Base-by-base conservation (phyloP, 306 rosid species). In the Phaseolus lunatus region DNA sequence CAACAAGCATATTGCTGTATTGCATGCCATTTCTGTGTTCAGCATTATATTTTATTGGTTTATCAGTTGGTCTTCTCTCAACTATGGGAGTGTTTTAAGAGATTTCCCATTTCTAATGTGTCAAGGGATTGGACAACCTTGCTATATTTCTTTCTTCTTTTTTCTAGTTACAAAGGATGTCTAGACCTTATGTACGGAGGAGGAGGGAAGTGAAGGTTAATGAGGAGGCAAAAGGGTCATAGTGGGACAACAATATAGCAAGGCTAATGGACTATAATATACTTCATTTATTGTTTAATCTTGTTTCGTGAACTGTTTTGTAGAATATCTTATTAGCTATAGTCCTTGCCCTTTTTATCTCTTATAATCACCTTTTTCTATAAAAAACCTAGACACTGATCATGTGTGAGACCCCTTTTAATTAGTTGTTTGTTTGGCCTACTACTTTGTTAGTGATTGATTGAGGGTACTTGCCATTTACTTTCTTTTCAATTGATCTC, bases 401-500 rank as follows among this genome's bases (percentile, higher is more conserved):
- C 48, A 23, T 9, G 0, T 65, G 31, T 10, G 44, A 58, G 9
- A 8, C 35, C 31, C 15, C 9, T 64, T 75, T 52, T 52, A 48
- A 59, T 54, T 73, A 31, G 22, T 11, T 62, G n/a, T 61, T 63
- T 78, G 66, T 26, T 6, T 53, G 47, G 62, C 49, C 45, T n/a
- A 63, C 22, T 49, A 18, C 45, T 50, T 56, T 79, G 19, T 70
- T 35, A 70, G 39, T 61, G 58, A 58, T 22, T 79, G 57, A 59
- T 67, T 22, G 7, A 69, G 47, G 49, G 26, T 49, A 57, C 67
- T 73, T 31, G 75, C 56, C 56, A n/a, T 81, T 78, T 65, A 76
- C 61, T 70, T 65, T 14, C 37, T 23, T 79, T 68, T 72, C 10
- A 26, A 53, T 83, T 44, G 41, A 84, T 84, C 71, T 68, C 56